Evolutionary conservation across 75 land plant genomes (phyloP).

Genomic region (Sequoiadendron giganteum): DNA sequence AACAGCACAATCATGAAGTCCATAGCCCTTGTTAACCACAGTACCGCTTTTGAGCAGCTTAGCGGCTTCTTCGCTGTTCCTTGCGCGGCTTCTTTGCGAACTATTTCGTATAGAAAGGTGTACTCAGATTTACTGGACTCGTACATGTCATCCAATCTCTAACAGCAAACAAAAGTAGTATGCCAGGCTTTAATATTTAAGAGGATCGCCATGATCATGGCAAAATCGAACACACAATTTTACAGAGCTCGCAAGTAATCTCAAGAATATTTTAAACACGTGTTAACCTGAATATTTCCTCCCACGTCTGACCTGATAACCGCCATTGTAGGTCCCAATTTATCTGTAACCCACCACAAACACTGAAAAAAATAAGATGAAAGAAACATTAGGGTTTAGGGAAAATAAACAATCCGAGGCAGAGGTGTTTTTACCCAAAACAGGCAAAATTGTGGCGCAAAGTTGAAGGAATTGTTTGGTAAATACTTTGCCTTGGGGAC

Average conservation of each 20-base stretch:
- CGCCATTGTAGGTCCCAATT: background rate
- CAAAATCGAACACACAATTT: background rate
- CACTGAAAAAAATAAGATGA: background rate
- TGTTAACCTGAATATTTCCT: conserved; percentile 6
- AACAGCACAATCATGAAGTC: conserved; percentile 66
- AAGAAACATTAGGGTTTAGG: background rate
- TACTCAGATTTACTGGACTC: background rate
- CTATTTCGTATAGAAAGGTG: conserved; percentile 2
- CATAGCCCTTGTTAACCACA: conserved; percentile 37
- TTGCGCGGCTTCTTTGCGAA: background rate
- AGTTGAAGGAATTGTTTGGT: background rate
- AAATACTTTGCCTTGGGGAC: background rate
- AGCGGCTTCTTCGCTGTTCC: conserved; percentile 5
- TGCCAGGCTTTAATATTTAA: background rate
- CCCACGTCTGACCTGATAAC: conserved; percentile 2
- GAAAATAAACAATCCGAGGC: background rate
- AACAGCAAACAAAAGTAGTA: background rate
- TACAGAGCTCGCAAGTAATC: background rate
- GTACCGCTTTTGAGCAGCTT: background rate
- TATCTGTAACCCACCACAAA: background rate
- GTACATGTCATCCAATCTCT: background rate
- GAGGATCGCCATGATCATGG: background rate
- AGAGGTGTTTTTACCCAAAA: background rate
- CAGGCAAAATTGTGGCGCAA: background rate
- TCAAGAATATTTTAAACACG: background rate